Evolutionary conservation across 306 rosid genomes (phyloP).

Genomic region (Cercis canadensis): DNA sequence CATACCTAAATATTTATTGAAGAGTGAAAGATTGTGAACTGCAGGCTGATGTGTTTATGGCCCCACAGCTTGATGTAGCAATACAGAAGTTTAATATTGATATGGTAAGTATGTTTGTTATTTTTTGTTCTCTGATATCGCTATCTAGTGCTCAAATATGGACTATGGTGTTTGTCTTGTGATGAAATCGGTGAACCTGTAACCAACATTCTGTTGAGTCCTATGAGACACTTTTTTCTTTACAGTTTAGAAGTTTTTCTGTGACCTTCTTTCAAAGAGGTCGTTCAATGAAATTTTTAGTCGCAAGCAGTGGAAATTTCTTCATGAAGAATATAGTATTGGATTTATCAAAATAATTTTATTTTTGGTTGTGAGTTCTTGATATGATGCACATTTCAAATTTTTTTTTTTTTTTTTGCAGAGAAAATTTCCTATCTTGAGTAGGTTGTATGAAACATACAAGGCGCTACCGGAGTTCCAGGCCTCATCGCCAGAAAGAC

Average conservation of each 20-base stretch:
- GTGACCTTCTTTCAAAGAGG: too few species aligned
- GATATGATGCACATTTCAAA: neutral
- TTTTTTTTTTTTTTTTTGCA: conserved; percentile 36
- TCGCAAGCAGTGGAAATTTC: too few species aligned
- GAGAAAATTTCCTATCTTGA: conserved; percentile 52
- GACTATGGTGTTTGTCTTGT: neutral
- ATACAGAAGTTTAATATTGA: conserved; percentile 31
- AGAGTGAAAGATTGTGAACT: conserved; percentile 7
- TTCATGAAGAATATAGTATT: too few species aligned
- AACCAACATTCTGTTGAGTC: neutral
- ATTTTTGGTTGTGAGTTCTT: neutral
- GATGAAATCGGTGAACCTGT: neutral
- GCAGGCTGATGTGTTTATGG: conserved; percentile 58
- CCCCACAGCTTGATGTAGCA: conserved; percentile 46
- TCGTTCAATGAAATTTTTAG: too few species aligned
- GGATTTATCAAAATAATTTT: too few species aligned
- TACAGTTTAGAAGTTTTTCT: neutral
- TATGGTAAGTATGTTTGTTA: conserved; percentile 39
- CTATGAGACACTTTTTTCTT: neutral
- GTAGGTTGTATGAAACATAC: conserved; percentile 51
- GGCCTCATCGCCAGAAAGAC: conserved; percentile 53
- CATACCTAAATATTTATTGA: conserved; percentile 7
- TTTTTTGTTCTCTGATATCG: neutral
- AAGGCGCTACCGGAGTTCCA: conserved; percentile 47
- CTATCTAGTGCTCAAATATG: neutral